Evolutionary conservation across 352 stramenopile genomes (phyloP).

Genomic region (Phytophthora nicotianae): DNA sequence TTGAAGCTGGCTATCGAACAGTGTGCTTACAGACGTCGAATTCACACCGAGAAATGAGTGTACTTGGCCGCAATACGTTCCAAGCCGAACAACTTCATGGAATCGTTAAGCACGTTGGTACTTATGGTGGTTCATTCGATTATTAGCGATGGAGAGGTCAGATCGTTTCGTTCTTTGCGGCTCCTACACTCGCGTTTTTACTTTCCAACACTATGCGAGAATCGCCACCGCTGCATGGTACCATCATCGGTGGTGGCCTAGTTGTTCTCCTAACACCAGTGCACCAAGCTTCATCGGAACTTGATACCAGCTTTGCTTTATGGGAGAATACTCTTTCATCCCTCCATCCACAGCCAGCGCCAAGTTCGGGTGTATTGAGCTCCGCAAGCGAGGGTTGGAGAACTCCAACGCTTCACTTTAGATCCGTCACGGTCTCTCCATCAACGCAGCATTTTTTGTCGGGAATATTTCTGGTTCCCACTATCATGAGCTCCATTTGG

Average conservation of each 20-base stretch:
- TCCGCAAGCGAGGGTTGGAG: not conserved
- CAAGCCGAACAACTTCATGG: slow-evolving; percentile 1
- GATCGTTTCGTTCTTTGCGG: not conserved
- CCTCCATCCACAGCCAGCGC: not conserved
- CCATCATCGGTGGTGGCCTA: not conserved
- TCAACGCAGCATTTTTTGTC: slow-evolving; percentile 5
- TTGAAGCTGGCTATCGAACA: slow-evolving; percentile 7
- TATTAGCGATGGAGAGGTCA: slow-evolving; percentile 5
- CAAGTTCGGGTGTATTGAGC: not conserved
- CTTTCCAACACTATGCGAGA: slow-evolving; percentile 10
- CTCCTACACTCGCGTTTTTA: slow-evolving; percentile 7
- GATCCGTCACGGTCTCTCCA: slow-evolving; percentile 1
- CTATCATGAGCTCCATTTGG: slow-evolving; percentile 11
- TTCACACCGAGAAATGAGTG: slow-evolving; percentile 1
- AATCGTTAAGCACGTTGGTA: not conserved
- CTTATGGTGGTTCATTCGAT: not conserved
- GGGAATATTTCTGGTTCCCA: slow-evolving; percentile 4
- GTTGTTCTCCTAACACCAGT: slow-evolving; percentile 8
- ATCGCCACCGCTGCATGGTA: not conserved
- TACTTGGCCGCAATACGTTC: slow-evolving; percentile 1
- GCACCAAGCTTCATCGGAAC: slow-evolving; percentile 1
- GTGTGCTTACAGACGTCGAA: not conserved
- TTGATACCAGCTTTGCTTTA: not conserved
- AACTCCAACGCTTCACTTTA: slow-evolving; percentile 1
- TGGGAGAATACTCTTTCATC: slow-evolving; percentile 1